Conservation (phyloP, 805 yeast species). For the Yarrowia sp. region DNA sequence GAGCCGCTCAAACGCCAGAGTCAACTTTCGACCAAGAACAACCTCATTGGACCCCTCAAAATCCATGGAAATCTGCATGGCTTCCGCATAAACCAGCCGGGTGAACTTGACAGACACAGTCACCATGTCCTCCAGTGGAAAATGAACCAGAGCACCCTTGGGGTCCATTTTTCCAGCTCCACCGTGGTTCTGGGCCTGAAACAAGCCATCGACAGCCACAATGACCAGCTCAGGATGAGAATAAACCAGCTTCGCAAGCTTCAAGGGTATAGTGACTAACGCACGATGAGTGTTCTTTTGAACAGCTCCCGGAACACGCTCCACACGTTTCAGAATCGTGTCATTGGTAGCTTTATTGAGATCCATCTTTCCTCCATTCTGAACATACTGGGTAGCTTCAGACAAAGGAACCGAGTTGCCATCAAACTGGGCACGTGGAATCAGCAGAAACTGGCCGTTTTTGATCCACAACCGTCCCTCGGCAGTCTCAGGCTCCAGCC, state of each 20-base stretch:
- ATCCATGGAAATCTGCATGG: constrained; percentile 1
- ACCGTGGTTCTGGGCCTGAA: constrained; percentile 24
- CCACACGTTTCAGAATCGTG: constrained; percentile 16
- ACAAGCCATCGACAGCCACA: constrained; percentile 13
- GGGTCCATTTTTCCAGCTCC: background rate
- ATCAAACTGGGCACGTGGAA: constrained; percentile 49
- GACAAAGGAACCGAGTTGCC: constrained; percentile 3
- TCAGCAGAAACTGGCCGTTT: constrained; percentile 52
- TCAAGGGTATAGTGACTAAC: constrained; percentile 1
- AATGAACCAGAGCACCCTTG: background rate
- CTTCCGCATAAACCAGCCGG: constrained; percentile 19
- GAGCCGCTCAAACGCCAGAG: constrained; percentile 10
- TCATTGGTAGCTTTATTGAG: constrained; percentile 10
- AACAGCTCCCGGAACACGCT: background rate
- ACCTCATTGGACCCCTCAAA: background rate
- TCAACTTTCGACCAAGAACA: constrained; percentile 11
- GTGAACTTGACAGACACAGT: constrained; percentile 33
- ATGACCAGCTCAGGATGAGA: constrained; percentile 18
- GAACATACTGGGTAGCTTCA: background rate
- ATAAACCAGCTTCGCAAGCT: constrained; percentile 13
- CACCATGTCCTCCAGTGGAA: constrained; percentile 36
- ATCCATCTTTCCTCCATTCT: background rate
- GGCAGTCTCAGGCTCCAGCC: constrained; percentile 58
- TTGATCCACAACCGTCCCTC: constrained; percentile 59
- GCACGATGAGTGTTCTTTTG: constrained; percentile 10